These are phyloP conservation scores for Chenopodium suecicum DNA, from an alignment of 148 eudicot genomes.

Conservation along the genomic window DNA sequence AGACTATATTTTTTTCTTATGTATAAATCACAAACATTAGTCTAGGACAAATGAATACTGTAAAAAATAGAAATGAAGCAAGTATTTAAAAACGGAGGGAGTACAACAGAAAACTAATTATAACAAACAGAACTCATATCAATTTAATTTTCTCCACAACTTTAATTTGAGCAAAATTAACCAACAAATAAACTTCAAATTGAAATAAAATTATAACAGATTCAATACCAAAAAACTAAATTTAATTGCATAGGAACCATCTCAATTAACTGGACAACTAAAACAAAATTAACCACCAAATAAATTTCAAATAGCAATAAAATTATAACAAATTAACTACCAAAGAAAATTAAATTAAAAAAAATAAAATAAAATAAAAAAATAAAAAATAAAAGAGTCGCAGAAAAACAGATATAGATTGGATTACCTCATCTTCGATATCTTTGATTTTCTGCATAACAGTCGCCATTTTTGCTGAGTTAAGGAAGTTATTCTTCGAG, in stretches of 20 bases:
- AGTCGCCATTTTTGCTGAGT: slow-evolving; percentile 65
- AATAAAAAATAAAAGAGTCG: no score
- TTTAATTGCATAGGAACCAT: not conserved
- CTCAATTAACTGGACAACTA: not conserved
- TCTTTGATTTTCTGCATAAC: slow-evolving; percentile 99
- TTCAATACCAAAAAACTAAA: no score
- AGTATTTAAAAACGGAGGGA: no score
- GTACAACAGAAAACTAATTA: not conserved
- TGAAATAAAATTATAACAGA: not conserved
- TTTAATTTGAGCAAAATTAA: not conserved
- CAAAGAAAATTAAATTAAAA: no score
- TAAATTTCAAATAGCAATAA: not conserved
- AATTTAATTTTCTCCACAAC: not conserved
- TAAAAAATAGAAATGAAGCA: no score
- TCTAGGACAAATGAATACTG: no score
- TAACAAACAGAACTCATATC: not conserved
- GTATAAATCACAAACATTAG: no score
- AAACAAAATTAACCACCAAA: not conserved
- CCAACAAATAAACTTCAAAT: not conserved
- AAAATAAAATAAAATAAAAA: no score
- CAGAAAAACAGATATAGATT: no score
- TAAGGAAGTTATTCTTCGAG: not conserved
- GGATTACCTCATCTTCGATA: slow-evolving; percentile 89
- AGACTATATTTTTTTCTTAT: no score
- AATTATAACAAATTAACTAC: no score